Base-by-base conservation (phyloP, 495 filamentous ascomycete genomes). In the Neurospora sp. region DNA sequence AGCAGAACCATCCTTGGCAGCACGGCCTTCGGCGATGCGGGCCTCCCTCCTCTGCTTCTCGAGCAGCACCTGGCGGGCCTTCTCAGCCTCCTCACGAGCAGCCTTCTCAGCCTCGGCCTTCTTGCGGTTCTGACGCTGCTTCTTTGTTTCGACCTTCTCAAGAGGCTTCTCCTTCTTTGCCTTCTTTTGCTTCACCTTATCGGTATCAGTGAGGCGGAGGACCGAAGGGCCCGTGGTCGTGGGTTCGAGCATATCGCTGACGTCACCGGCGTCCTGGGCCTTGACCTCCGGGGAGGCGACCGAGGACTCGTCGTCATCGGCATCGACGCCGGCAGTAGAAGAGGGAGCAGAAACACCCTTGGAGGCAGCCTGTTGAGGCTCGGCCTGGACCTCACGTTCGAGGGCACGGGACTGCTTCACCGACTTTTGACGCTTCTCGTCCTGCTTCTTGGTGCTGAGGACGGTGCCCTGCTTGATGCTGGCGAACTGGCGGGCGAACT, bases 221-320 rank as follows among this genome's bases (percentile, higher is more conserved):
- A 94, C 89, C 6, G 90, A 89, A n/a, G 93, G 91, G 27, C 86
- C 92, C 44, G 89, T 78, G 23, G 89, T 79, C 54, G 86, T 84
- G 20, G 92, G 84, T 82, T 96, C 94, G 27, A 97, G 89, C 94
- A 97, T 97, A 80, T 97, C 94, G 69, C 90, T 90, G 66, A 96
- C 88, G 77, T 90, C 92, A 20, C 85, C 87, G 46, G 81, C 77
- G 66, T 85, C 81, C 31, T 83, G 87, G 35, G 91, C 87, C 66
- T 71, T 76, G 27, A 90, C 77, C 10, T 84, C 83, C 69, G 92
- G 91, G 37, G 92, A 93, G 70, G 84, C 85, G 62, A 84, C 80
- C 12, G 89, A 82, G 10, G 92, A 94, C 73, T 92, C 86, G 76
- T 94, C 92, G 78, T 93, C 94, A 80, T 96, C 93, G 18, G 90